Conservation (phyloP, 2,329 filamentous ascomycete genomes). For the Fusarium sp. region DNA sequence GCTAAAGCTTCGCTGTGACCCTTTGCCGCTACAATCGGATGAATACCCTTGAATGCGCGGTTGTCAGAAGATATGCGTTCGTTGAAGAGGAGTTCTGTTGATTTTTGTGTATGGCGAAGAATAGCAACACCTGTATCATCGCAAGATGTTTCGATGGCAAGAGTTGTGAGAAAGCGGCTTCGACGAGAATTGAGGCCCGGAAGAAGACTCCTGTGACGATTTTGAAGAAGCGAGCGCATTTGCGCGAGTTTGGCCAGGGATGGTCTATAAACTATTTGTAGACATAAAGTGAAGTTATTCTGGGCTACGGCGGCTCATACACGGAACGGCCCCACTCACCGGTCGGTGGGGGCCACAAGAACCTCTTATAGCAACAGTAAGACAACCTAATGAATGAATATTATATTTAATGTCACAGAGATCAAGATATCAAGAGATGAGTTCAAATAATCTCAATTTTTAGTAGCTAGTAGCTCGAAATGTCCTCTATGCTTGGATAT, state of each 20-base stretch:
- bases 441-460: not conserved
- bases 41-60: constrained; percentile 78
- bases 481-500: constrained; percentile 3
- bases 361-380: too few relatives aligned
- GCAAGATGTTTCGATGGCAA: constrained; percentile 87
- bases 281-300: constrained; percentile 4
- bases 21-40: constrained; percentile 78
- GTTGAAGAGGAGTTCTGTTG: constrained; percentile 78
- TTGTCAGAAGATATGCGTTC: constrained; percentile 85
- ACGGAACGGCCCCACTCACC: constrained; percentile 10
- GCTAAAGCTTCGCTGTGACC: constrained; percentile 81
- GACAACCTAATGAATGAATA: too few relatives aligned
- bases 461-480: not conserved
- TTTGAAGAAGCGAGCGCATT: constrained; percentile 31
- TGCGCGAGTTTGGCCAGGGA: not conserved
- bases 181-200: not conserved
- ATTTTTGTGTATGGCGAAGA: constrained; percentile 66
- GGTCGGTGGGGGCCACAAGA: not conserved
- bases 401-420: not conserved
- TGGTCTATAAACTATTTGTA: not conserved
- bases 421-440: not conserved
- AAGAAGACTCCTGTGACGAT: not conserved
- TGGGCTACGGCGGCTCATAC: not conserved
- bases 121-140: constrained; percentile 94
- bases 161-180: constrained; percentile 59